phyloP scores from a whole-genome alignment of 495 filamentous ascomycete genomes.

The Bryoglossum gracile region DNA sequence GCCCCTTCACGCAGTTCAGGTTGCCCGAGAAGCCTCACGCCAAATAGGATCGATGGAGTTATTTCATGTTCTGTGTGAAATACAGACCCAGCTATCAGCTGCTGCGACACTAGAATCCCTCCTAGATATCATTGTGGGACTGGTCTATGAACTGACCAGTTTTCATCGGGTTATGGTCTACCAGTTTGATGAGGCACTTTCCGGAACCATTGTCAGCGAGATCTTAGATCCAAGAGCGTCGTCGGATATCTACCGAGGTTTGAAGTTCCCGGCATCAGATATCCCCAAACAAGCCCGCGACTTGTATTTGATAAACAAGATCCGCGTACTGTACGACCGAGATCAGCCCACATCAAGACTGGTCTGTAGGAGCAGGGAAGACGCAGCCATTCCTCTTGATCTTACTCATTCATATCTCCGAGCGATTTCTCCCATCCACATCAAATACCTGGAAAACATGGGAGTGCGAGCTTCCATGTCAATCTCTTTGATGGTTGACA shows the following conservation, averaged over 20 bases:
- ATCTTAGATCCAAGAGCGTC: conserved; percentile 10
- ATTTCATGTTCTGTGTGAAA: conserved; percentile 12
- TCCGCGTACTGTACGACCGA: conserved; percentile 12
- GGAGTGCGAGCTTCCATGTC: conserved; percentile 90
- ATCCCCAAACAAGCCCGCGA: conserved; percentile 19
- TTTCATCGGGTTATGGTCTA: conserved; percentile 20
- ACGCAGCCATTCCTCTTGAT: conserved; percentile 71
- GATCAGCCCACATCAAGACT: conserved; percentile 59
- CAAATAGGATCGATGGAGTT: conserved; percentile 12
- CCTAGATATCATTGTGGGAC: conserved; percentile 13
- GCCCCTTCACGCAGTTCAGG: conserved; percentile 11
- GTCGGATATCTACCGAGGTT: conserved; percentile 5
- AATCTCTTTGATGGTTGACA: conserved; percentile 77
- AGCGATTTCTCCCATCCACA: conserved; percentile 81
- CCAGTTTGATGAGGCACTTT: conserved; percentile 8
- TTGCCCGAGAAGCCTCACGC: conserved; percentile 2
- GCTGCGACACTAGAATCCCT: background rate
- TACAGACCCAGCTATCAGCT: conserved; percentile 10
- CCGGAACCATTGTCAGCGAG: conserved; percentile 10
- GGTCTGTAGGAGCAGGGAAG: conserved; percentile 66
- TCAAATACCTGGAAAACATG: conserved; percentile 87
- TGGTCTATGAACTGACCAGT: conserved; percentile 14
- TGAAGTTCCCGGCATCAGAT: conserved; percentile 16
- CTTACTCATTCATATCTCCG: conserved; percentile 80
- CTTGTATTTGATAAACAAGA: conserved; percentile 13